Base-by-base conservation (phyloP, 176 grass and related monocot species). In the Paspalum vaginatum region DNA sequence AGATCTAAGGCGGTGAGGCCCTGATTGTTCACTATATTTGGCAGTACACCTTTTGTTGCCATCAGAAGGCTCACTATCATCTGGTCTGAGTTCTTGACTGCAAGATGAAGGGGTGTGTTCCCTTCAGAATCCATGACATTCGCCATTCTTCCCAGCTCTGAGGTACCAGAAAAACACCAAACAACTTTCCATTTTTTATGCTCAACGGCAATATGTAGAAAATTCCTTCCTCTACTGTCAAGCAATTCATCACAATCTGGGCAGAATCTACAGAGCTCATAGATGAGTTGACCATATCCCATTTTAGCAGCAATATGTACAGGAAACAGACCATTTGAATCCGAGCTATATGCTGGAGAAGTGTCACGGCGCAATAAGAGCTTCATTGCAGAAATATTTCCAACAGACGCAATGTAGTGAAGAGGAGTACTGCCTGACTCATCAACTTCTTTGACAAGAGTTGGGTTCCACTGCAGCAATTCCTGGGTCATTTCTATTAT, bases 71-170 rank as follows among this genome's bases (percentile, higher is more conserved):
- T 90, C 52, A 92, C 93, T 69, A 92, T 77, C 69, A 59, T 44
- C 55, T 90, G 88, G 12, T 87, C 68, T 64, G 57, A 77, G 47
- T 44, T 80, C 54, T 65, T 61, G 6, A 82, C 59, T 18, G 93
- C 93, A 77, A 92, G 78, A 86, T 95, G 93, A n/a, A 95, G 85
- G 54, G 85, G 81, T 70, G 93, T 95, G 56, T 95, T 95, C 6
- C 93, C 93, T 83, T 85, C 52, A 72, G 83, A 80, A 80, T 95
- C 93, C 87, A 88, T 89, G 77, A 22, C 67, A 89, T 94, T 94
- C 7, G 82, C 18, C 89, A 91, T 73, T 71, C 89, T 91, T 55
- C 45, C 80, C 53, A 91, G 85, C 39, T 86, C 90, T 25, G 14
- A 20, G 10, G 78, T 82, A 71, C 69, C 47, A 60, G 26, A 72